Conservation (phyloP, 305 asterid species). For the Fraxinus latifolia region DNA sequence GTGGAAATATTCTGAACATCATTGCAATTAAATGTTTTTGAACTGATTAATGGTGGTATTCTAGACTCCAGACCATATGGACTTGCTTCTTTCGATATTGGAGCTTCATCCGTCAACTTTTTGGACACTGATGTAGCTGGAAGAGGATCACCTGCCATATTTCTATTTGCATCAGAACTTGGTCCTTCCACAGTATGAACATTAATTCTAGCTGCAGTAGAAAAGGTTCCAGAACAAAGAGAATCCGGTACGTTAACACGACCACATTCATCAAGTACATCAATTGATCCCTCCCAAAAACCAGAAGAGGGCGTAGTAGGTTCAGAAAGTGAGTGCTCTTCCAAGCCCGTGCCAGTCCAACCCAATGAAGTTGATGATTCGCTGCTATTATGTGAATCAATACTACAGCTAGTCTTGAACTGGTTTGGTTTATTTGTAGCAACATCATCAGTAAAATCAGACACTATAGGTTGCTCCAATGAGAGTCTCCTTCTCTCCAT, state of each 20-base stretch:
- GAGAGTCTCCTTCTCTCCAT: constrained; percentile 24
- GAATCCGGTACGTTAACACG: constrained; percentile 27
- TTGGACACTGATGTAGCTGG: constrained; percentile 25
- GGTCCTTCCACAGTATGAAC: constrained; percentile 21
- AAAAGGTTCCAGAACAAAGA: constrained; percentile 24
- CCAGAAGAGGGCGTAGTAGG: constrained; percentile 57
- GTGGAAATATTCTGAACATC: constrained; percentile 18
- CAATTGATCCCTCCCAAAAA: constrained; percentile 62
- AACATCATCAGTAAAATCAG: constrained; percentile 18
- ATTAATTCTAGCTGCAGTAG: constrained; percentile 27
- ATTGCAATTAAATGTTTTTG: constrained; percentile 24
- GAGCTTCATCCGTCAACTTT: constrained; percentile 27
- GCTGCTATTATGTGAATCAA: constrained; percentile 20
- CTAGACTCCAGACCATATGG: constrained; percentile 27
- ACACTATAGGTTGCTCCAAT: constrained; percentile 28
- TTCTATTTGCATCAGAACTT: constrained; percentile 28
- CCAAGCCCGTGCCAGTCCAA: constrained; percentile 33
- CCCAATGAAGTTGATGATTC: constrained; percentile 40
- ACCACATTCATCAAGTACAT: constrained; percentile 29
- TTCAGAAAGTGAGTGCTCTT: constrained; percentile 42
- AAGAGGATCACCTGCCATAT: constrained; percentile 22
- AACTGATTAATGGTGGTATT: constrained; percentile 27
- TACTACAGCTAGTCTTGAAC: constrained; percentile 20
- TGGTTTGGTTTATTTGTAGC: constrained; percentile 22
- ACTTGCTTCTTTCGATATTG: constrained; percentile 26